Evolutionary conservation across 139 green algal genomes (phyloP).

Genomic region (Diplosphaera chodatii): DNA sequence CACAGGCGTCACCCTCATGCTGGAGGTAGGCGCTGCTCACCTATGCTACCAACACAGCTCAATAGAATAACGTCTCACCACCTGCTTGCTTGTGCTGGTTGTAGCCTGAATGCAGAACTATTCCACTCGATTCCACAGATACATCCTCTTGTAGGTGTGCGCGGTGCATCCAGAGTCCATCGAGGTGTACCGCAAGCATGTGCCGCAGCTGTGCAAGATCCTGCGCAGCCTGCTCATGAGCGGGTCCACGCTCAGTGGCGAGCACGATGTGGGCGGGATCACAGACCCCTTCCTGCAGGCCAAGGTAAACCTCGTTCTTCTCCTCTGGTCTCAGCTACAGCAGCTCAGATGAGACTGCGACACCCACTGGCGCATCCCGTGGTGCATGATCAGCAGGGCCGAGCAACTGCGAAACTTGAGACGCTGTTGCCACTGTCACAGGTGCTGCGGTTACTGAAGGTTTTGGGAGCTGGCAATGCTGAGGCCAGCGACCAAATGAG

Average conservation of each 20-base stretch:
- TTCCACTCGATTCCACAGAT: background rate
- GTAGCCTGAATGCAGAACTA: no score
- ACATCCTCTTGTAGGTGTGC: background rate
- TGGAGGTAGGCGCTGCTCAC: conserved; percentile 51
- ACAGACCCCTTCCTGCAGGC: conserved; percentile 96
- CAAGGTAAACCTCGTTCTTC: no score
- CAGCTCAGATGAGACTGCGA: no score
- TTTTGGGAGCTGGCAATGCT: conserved; percentile 72
- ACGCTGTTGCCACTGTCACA: no score
- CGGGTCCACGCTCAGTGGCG: conserved; percentile 54
- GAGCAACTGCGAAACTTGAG: no score
- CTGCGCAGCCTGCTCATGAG: conserved; percentile 56
- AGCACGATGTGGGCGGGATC: conserved; percentile 92
- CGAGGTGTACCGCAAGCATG: conserved; percentile 22
- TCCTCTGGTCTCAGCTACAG: no score
- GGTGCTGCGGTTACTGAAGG: conserved; percentile 80
- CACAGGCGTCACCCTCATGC: conserved; percentile 72
- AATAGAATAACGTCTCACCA: no score
- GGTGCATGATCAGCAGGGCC: no score
- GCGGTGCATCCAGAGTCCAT: background rate
- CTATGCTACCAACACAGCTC: no score
- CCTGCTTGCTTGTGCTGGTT: no score
- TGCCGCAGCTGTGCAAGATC: conserved; percentile 65
- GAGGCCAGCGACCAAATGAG: conserved; percentile 94
- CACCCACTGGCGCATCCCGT: no score